Percentiles rank a stretch among this genome's conserved stretches.
Conservation (phyloP, 495 filamentous ascomycete genomes). For the Talaromyces liani region DNA sequence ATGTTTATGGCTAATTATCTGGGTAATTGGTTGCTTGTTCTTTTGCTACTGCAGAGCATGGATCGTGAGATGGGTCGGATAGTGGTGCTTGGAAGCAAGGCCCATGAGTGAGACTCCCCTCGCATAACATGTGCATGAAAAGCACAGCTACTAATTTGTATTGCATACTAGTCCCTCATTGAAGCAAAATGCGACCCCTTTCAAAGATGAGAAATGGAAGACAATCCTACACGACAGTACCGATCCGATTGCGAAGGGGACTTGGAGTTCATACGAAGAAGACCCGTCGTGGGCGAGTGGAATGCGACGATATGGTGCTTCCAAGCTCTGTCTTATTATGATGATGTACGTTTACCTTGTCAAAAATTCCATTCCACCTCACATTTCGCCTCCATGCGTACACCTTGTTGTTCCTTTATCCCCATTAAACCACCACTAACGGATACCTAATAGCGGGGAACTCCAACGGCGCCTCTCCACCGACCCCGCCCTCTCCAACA, state of each 20-base stretch:
- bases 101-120: slow-evolving; percentile 22
- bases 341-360: slow-evolving; percentile 21
- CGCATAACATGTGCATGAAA: neutral
- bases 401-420: neutral
- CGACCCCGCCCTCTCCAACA: slow-evolving; percentile 23
- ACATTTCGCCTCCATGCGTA: too few species aligned
- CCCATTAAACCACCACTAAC: neutral
- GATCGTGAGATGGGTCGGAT: slow-evolving; percentile 33
- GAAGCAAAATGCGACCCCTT: slow-evolving; percentile 6
- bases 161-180: neutral
- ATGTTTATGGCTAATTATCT: slow-evolving; percentile 41
- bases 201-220: slow-evolving; percentile 18
- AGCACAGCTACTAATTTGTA: neutral
- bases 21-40: slow-evolving; percentile 33
- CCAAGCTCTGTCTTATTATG: slow-evolving; percentile 31
- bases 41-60: slow-evolving; percentile 36
- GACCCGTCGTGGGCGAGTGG: slow-evolving; percentile 14
- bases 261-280: slow-evolving; percentile 18
- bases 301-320: slow-evolving; percentile 30
- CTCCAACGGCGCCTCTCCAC: slow-evolving; percentile 21
- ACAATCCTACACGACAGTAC: slow-evolving; percentile 18
- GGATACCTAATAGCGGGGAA: slow-evolving; percentile 8
- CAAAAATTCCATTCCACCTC: neutral
- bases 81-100: slow-evolving; percentile 33
- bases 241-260: slow-evolving; percentile 27